Base-by-base conservation (phyloP, 805 yeast genomes). In the Candida incommunis region DNA sequence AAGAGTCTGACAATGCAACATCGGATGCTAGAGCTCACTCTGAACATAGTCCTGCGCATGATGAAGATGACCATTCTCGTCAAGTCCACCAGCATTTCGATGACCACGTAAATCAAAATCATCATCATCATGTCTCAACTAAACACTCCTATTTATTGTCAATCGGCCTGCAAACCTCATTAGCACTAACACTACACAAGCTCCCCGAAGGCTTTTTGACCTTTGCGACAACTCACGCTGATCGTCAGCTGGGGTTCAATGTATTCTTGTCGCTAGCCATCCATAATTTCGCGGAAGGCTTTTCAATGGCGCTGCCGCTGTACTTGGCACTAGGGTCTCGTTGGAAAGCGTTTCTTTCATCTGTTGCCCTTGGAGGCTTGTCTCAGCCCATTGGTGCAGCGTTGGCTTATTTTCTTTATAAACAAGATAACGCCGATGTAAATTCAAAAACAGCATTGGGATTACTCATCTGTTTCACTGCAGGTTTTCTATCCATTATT, bases 191-290 rank as follows among this genome's bases (percentile, higher is more conserved):
- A 0, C 63, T 92, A 23, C 98, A 90, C 64, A 88, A 92, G 59
- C 70, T 90, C 22, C 98, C 98, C 0, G 98, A 90, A 63, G 98
- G 98, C 0, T 84, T 90, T 56, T 78, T 90, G 45, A 81, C 94
- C 41, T 90, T 75, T 59, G 82, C 82, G 26, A 87, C 92, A 0
- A 71, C 86, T 2, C 66, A 68, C 46, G 78, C 77, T 0, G 83
- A 81, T 55, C 76, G 82, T 1, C 62, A 69, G 25, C 63, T 87
- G 23, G 96, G 97, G 0, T 54, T 86, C 20, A 72, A 85, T 15
- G 85, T 90, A 11, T 88, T 92, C 56, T 60, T 88, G 20, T 86
- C 96, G 42, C 69, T 90, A 57, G 76, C 87, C 11, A 75, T 92
- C 23, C 98, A 90, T 64, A 92, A 92, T 61, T 80, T 86, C 52